Conservation (phyloP, 192 early-diverging fungal genomes). For the Chytriomyces sp. region DNA sequence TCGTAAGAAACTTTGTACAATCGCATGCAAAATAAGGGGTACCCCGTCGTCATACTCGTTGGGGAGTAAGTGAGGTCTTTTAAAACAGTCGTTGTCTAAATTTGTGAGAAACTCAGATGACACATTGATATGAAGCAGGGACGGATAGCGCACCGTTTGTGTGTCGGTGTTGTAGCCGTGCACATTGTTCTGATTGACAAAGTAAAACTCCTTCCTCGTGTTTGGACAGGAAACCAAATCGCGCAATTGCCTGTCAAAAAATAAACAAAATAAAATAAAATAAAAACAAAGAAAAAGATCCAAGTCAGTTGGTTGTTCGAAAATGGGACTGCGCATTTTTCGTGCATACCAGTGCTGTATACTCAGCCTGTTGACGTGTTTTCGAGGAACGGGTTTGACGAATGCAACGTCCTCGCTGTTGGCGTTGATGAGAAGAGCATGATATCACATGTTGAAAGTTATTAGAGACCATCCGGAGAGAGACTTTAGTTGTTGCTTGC, state of each 20-base stretch:
- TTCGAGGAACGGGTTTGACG: conserved; percentile 68
- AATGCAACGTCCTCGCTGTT: conserved; percentile 70
- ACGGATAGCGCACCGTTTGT: conserved; percentile 44
- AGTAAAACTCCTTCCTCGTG: conserved; percentile 75
- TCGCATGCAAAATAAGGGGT: background rate
- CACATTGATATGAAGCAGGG: background rate
- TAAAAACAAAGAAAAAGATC: too few species aligned
- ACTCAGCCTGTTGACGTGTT: conserved; percentile 79
- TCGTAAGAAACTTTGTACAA: background rate
- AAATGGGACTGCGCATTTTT: background rate
- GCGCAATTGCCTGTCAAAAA: conserved; percentile 79
- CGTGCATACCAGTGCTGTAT: conserved; percentile 86
- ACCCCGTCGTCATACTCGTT: conserved; percentile 71
- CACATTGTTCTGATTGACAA: conserved; percentile 76
- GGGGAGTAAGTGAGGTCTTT: conserved; percentile 80
- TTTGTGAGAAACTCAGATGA: background rate
- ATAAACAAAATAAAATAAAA: background rate
- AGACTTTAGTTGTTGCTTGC: background rate
- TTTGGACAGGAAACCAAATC: conserved; percentile 84
- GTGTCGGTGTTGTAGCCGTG: conserved; percentile 64
- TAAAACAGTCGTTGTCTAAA: conserved; percentile 60
- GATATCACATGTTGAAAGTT: background rate
- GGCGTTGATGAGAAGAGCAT: background rate
- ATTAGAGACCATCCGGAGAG: background rate
- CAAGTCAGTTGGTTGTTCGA: background rate